Conservation (phyloP, 1,139 yeast genomes). For the Pichia sp. region DNA sequence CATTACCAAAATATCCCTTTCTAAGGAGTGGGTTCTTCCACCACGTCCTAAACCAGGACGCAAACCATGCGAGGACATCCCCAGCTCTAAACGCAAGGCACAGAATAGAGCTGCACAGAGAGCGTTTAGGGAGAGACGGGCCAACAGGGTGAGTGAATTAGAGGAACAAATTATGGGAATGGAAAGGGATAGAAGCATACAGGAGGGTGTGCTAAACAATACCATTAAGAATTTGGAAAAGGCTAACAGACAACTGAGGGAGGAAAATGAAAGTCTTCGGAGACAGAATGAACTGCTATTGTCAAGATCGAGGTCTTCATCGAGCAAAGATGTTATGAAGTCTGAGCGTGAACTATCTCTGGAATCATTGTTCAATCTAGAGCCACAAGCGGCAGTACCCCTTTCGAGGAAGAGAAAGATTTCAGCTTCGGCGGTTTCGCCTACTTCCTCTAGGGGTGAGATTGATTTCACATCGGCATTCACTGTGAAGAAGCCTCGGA, state of each 20-base stretch:
- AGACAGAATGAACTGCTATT: neutral
- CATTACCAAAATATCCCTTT: slow-evolving; percentile 49
- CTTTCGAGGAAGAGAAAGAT: slow-evolving; percentile 33
- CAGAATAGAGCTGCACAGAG: slow-evolving; percentile 95
- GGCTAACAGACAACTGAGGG: slow-evolving; percentile 24
- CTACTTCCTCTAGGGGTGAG: slow-evolving; percentile 29
- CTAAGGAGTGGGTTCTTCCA: slow-evolving; percentile 88
- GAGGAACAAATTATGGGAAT: slow-evolving; percentile 53
- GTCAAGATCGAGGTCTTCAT: no score
- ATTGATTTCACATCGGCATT: slow-evolving; percentile 51
- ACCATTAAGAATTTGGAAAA: slow-evolving; percentile 28
- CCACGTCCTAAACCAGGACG: slow-evolving; percentile 90
- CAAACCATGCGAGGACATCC: slow-evolving; percentile 65
- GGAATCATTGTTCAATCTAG: slow-evolving; percentile 29
- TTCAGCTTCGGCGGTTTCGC: neutral
- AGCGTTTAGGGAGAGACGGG: slow-evolving; percentile 80
- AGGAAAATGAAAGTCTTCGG: slow-evolving; percentile 2
- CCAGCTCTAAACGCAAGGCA: slow-evolving; percentile 76
- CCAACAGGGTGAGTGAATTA: slow-evolving; percentile 49
- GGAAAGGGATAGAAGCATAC: slow-evolving; percentile 55
- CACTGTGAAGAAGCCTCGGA: slow-evolving; percentile 19
- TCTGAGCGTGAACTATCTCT: no score
- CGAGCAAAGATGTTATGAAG: no score
- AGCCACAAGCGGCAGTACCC: slow-evolving; percentile 58
- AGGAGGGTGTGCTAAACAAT: slow-evolving; percentile 54